Evolutionary conservation across 768 basidiomycete genomes (phyloP).

Genomic region (Tylopilus rubrobrunneus): DNA sequence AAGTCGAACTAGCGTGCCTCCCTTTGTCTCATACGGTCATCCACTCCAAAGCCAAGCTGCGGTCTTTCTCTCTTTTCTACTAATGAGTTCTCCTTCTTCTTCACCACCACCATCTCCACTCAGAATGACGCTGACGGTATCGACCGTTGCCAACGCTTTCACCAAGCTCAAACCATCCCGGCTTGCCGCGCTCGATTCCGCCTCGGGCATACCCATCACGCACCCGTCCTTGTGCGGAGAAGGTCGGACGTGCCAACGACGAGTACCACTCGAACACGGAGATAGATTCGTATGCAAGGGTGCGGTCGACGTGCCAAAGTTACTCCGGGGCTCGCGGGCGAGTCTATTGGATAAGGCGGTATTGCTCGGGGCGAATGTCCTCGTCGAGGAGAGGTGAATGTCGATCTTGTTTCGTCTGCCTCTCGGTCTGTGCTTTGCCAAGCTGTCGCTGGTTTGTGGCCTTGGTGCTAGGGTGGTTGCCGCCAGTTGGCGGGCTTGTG

Average conservation of each 20-base stretch:
- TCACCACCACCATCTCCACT: conserved; percentile 20
- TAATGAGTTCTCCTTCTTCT: conserved; percentile 21
- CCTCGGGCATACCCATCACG: conserved; percentile 38
- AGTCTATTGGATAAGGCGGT: conserved; percentile 49
- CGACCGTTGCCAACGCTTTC: conserved; percentile 50
- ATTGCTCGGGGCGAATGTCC: conserved; percentile 50
- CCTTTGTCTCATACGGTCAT: neutral
- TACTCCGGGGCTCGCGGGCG: conserved; percentile 54
- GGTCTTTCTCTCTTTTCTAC: neutral
- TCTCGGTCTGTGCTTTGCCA: neutral
- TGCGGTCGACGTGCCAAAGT: conserved; percentile 56
- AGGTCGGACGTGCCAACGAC: conserved; percentile 23
- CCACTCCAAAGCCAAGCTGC: neutral
- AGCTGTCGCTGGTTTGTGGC: neutral
- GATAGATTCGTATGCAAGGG: conserved; percentile 56
- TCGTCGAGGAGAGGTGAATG: conserved; percentile 69
- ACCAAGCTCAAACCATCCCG: conserved; percentile 46
- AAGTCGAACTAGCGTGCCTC: no score
- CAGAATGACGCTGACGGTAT: conserved; percentile 21
- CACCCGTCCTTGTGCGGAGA: conserved; percentile 32
- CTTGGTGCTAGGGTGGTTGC: neutral
- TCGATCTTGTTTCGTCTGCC: neutral
- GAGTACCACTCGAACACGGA: conserved; percentile 32
- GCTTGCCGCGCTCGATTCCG: conserved; percentile 32
- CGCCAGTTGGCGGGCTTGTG: neutral